Percentiles rank a stretch among this genome's conserved stretches.
Evolutionary conservation across 139 green algal genomes (phyloP).

Genomic region (Marvania coccoides): DNA sequence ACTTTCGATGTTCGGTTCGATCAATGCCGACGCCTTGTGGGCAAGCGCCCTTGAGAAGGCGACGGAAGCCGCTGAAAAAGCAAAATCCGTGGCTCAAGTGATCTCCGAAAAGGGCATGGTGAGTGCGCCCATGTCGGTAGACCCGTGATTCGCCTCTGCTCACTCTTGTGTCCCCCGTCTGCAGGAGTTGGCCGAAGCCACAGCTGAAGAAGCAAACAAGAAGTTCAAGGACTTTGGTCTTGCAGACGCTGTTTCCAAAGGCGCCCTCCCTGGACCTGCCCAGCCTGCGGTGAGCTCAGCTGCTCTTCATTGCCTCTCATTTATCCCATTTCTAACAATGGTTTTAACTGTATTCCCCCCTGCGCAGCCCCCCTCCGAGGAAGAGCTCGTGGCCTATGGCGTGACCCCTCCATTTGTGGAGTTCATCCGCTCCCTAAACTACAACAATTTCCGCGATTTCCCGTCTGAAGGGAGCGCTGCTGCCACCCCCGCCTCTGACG

Average conservation of each 20-base stretch:
- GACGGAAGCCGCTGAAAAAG: slow-evolving; percentile 12
- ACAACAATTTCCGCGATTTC: slow-evolving; percentile 36
- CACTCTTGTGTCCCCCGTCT: not conserved
- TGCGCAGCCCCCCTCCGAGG: not conserved
- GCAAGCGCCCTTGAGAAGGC: not conserved
- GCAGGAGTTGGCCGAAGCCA: slow-evolving; percentile 25
- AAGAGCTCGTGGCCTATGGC: slow-evolving; percentile 34
- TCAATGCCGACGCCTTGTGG: not conserved
- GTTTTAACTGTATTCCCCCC: not conserved
- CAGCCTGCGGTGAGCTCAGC: no score
- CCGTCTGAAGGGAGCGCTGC: not conserved
- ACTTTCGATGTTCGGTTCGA: not conserved
- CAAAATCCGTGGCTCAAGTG: slow-evolving; percentile 6
- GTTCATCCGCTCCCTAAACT: slow-evolving; percentile 48
- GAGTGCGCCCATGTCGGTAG: not conserved
- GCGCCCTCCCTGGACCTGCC: no score
- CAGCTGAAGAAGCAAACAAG: slow-evolving; percentile 21
- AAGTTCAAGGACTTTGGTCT: slow-evolving; percentile 21
- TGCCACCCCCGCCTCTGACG: not conserved
- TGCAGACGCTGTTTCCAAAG: no score
- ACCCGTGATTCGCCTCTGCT: not conserved
- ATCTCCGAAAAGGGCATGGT: slow-evolving; percentile 21
- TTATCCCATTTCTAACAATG: no score
- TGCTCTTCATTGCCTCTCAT: no score
- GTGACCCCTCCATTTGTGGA: slow-evolving; percentile 30